Evolutionary conservation across 139 green algal species (phyloP).

Genomic region (Tetraselmis chui): DNA sequence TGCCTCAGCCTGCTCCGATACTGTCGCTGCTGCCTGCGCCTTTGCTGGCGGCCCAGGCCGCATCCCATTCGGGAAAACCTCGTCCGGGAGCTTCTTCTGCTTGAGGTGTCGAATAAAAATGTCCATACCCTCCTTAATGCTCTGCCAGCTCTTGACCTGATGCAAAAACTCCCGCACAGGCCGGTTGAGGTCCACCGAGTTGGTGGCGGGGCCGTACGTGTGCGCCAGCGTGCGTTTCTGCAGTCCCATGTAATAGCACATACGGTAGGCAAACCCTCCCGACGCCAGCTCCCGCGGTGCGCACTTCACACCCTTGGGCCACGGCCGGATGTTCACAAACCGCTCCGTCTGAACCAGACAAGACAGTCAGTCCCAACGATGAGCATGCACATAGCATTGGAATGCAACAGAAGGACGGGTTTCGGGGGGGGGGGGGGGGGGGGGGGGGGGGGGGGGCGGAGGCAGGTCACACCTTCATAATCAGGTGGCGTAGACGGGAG

Average conservation of each 20-base stretch:
- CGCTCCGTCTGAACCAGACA: conserved; percentile 22
- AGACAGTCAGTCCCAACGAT: not conserved
- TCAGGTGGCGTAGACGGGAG: conserved; percentile 70
- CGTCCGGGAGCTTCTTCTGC: conserved; percentile 38
- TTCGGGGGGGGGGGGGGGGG: no score
- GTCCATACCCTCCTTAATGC: conserved; percentile 54
- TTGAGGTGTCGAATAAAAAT: conserved; percentile 56
- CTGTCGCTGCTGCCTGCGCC: no score
- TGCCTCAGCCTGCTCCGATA: no score
- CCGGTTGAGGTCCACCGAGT: conserved; percentile 50
- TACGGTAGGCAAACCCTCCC: not conserved
- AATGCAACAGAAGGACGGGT: not conserved
- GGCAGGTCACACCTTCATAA: conserved; percentile 37
- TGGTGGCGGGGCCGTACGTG: not conserved
- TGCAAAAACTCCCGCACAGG: conserved; percentile 65
- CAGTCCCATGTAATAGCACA: conserved; percentile 40
- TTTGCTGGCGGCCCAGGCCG: no score
- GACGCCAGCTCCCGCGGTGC: conserved; percentile 2
- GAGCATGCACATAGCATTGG: no score
- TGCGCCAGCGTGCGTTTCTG: conserved; percentile 14
- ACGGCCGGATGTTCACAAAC: conserved; percentile 54
- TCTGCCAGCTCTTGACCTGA: conserved; percentile 32
- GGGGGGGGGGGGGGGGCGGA: no score
- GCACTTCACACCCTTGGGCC: conserved; percentile 42
- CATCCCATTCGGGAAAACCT: conserved; percentile 24